Conservation (phyloP, 306 rosid genomes). For the Cucumis cinereus region DNA sequence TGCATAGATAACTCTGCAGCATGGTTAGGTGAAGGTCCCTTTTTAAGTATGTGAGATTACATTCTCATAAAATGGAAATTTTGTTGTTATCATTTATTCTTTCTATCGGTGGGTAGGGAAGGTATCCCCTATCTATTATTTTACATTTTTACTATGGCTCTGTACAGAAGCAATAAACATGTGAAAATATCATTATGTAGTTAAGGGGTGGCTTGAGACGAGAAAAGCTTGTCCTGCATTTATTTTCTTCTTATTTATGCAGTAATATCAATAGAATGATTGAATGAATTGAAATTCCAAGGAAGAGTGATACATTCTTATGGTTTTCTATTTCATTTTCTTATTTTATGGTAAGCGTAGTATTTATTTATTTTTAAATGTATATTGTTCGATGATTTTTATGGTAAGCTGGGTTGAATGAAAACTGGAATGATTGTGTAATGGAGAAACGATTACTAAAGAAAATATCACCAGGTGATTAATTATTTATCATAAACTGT, state of each 20-base stretch:
- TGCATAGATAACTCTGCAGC: constrained; percentile 22
- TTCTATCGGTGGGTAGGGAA: not conserved
- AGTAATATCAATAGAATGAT: not conserved
- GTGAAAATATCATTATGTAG: not conserved
- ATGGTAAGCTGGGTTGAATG: not conserved
- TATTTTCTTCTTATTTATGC: not conserved
- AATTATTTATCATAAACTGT: not conserved
- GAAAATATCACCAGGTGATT: not conserved
- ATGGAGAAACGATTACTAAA: not conserved
- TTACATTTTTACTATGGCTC: not conserved
- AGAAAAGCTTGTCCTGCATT: not conserved
- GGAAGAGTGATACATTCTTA: not conserved
- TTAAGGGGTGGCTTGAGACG: not conserved
- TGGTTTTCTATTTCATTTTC: not conserved
- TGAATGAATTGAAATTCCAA: constrained; percentile 1
- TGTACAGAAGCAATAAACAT: not conserved
- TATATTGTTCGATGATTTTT: not conserved
- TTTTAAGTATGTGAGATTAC: not conserved
- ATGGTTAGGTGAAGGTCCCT: not conserved
- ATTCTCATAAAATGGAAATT: not conserved
- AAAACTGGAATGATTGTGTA: not conserved
- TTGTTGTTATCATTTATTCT: not conserved
- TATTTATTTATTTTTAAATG: no score
- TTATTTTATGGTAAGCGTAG: not conserved
- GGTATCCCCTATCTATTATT: not conserved